Evolutionary conservation across 2,329 filamentous ascomycete species (phyloP), one percentile per base, ranked within the genome.

Genomic region (Penicillium paneum): DNA sequence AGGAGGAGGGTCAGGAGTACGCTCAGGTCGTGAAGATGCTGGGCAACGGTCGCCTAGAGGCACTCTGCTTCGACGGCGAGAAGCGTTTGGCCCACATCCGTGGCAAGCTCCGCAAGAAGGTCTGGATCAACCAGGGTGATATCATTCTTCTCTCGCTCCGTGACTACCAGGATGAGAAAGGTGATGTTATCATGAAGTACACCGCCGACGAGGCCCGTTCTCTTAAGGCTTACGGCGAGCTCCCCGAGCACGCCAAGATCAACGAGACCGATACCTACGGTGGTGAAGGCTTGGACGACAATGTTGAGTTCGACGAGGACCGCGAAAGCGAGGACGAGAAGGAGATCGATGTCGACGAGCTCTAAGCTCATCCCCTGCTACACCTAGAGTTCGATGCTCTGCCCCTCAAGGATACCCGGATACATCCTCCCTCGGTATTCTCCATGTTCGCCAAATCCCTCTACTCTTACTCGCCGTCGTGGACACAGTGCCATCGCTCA

Each of bases 291-390:
- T 89, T 96, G 75, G 93, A 94, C 76, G 91, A 96, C 79, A 94
- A 94, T 79, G 96, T 99, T 82, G 94, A 97, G 80, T 97, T 97
- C 81, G 94, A 95, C 79, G 92, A 97, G 76, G 93, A 96, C 76
- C 82, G 87, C 64, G 87, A 89, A 62, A 80, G 75, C 55, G 80
- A 78, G 68, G 83, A 81, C 61, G 85, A 82, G 72, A 91, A 90
- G 80, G 91, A 96, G 67, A 86, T 97, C 70, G 91, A 95, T 74
- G 90, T 96, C 74, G 93, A 97, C 79, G 91, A 97, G 76, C 96
- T 97, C 76, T 97, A 86, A 83, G 54, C 54, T 62, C 65, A 59
- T 53, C 56, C 59, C 56, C 46, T 50, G 45, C 45, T 39, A 53
- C 44, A 58, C 45, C 54, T 58, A 65, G 58, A 63, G 62, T 64